A percentile compares a stretch with the other conserved stretches of the same genome.
phyloP scores from a whole-genome alignment of 164 flowering plant species.

The Stephania japonica region DNA sequence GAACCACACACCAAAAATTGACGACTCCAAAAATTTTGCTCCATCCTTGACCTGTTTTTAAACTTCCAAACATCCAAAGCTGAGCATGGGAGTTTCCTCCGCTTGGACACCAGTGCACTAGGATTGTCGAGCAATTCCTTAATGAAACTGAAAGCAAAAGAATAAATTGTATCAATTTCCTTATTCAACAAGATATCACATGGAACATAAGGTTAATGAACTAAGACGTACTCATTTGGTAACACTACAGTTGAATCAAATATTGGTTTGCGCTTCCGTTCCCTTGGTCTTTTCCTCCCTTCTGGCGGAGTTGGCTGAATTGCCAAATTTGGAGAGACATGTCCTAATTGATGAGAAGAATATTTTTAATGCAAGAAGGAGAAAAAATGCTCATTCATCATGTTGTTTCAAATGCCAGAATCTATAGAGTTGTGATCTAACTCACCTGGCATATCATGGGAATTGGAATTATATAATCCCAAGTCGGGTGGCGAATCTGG shows the following conservation, averaged over 20 bases:
- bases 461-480: conserved; percentile 20
- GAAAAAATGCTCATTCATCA: background rate
- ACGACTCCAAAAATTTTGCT: conserved; percentile 42
- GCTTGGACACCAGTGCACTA: conserved; percentile 33
- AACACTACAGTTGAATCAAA: conserved; percentile 54
- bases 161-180: background rate
- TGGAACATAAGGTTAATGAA: background rate
- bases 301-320: conserved; percentile 51
- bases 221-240: conserved; percentile 47
- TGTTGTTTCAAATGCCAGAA: background rate
- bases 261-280: conserved; percentile 44
- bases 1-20: conserved; percentile 42
- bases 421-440: conserved; percentile 2
- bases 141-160: conserved; percentile 40
- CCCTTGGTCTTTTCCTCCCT: conserved; percentile 32
- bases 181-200: conserved; percentile 6
- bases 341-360: conserved; percentile 25
- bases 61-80: conserved; percentile 52
- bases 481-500: conserved; percentile 26
- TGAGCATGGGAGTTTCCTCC: conserved; percentile 42
- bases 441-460: conserved; percentile 40
- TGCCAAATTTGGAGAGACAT: conserved; percentile 34
- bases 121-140: conserved; percentile 44
- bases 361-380: background rate
- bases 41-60: conserved; percentile 32